Base-by-base conservation (phyloP, 495 filamentous ascomycete genomes). In the Talaromyces borbonicus region DNA sequence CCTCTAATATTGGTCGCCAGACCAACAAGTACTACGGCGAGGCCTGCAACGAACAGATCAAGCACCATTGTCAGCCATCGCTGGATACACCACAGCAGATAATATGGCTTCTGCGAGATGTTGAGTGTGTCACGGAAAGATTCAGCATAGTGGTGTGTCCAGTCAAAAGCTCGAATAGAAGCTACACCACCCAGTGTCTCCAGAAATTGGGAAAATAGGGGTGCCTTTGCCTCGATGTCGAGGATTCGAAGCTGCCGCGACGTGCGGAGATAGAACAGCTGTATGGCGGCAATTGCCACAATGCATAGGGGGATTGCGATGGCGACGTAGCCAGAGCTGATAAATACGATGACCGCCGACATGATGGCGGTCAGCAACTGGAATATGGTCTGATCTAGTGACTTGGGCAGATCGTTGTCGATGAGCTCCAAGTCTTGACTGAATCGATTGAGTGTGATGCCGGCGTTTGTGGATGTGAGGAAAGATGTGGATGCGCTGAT, bases 171-270 rank as follows among this genome's bases (percentile, higher is more conserved):
- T 9, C 84, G 77, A 47, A 92, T 84, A 8, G 78, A 87, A 25
- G 74, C 56, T 0, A 85, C 69, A 12, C 85, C 86, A 0, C 69
- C 68, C 4, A 87, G 63, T 0, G 75, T 71, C 8, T 81, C 78
- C 1, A 75, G 67, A 49, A 90, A 86, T 29, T 79, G 75, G 40
- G 85, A 81, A 55, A 84, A 88, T 0, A 90, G 73, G 0, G 83
- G 84, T 7, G 62, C 58, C 51, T 74, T 74, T 8, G 65, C 56
- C 49, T 80, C 72, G 5, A 78, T 68, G 44, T 81, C 78, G 0
- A 83, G 54, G 0, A 80, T 49, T 16, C 78, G 68, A 4, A 83
- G 40, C 48, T 81, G 79, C 4, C 74, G 68, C 2, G 79, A 82
- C 1, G 80, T 84, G 14, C 74, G 68, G 4, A 85, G 63, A 46